Base-by-base conservation (phyloP, 345 rosid genomes). In the Nasturtium officinale region DNA sequence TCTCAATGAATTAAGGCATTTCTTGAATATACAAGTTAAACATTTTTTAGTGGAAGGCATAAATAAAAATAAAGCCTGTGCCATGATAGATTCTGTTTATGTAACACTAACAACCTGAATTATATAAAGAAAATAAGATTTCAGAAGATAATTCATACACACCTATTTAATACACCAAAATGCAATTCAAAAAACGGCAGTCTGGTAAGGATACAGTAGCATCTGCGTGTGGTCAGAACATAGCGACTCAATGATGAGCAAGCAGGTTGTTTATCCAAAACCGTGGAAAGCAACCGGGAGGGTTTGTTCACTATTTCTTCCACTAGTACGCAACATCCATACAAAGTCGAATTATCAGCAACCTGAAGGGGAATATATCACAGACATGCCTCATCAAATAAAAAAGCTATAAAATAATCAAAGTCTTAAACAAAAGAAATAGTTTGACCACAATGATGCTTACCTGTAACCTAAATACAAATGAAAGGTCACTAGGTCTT, bases 391-490 rank as follows among this genome's bases (percentile, higher is more conserved):
- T 66, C 61, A 62, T 63, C 17, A 69, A 12, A 45, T 33, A 26
- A 30, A 66, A 26, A 68, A 68, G 29, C 53, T 38, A 46, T 17
- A 26, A 51, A 23, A 67, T 58, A 12, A 46, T 30, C 10, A 48
- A 64, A 33, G 12, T 54, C 25, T 29, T 15, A 54, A 55, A 28
- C n/a, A 55, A 38, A 35, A 30, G 15, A 37, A 13, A 62, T 20
- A 40, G 18, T 29, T 7, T 46, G 37, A 5, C 23, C 25, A n/a
- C 0, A 32, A 60, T 28, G 50, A 21, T 53, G 55, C 57, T 69
- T 82, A 94, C 98, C 97, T 94, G 98, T 72, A 94, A 78, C 73
- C 96, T 86, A 77, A 94, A 94, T 63, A 94, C 91, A 82, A 91
- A 88, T 59, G 97, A 94, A 82, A 89, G 75, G 67, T 91, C 95